Evolutionary conservation across 2,329 filamentous ascomycete genomes (phyloP).

Genomic region (Remersonia thermophila): DNA sequence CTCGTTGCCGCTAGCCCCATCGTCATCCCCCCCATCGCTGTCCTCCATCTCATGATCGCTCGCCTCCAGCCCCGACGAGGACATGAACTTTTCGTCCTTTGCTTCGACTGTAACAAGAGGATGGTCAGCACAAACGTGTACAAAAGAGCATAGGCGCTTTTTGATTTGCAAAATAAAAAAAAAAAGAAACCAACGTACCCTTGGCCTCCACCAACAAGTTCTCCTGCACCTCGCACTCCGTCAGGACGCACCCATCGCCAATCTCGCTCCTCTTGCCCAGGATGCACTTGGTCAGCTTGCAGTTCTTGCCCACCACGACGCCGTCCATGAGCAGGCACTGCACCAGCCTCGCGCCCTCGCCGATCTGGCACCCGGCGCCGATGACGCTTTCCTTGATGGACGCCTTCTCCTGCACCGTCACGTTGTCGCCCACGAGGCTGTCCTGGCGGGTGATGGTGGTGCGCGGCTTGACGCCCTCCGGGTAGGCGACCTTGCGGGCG

Average conservation of each 20-base stretch:
- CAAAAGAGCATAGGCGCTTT: no score
- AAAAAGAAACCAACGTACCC: conserved; percentile 36
- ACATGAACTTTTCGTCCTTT: conserved; percentile 56
- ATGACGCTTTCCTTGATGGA: conserved; percentile 90
- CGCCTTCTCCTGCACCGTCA: conserved; percentile 75
- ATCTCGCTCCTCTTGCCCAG: conserved; percentile 70
- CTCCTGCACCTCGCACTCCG: conserved; percentile 86
- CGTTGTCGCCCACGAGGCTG: conserved; percentile 76
- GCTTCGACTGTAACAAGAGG: conserved; percentile 41
- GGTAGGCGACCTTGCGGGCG: conserved; percentile 66
- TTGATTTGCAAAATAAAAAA: no score
- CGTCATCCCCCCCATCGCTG: conserved; percentile 28
- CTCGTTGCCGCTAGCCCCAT: conserved; percentile 3
- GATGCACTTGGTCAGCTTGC: conserved; percentile 77
- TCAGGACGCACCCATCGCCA: conserved; percentile 69
- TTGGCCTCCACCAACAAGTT: conserved; percentile 74
- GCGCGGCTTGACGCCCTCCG: conserved; percentile 65
- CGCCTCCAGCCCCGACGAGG: conserved; percentile 51
- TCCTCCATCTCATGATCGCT: conserved; percentile 50
- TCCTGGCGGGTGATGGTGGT: conserved; percentile 75
- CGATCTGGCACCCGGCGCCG: conserved; percentile 76
- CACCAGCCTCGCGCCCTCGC: conserved; percentile 72
- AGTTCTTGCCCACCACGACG: conserved; percentile 70
- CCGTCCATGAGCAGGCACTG: conserved; percentile 90
- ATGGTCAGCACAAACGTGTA: not conserved